Evolutionary conservation across 129 eudicot species (phyloP), one percentile per base, ranked within the genome.

Genomic region (Solidago caesia): DNA sequence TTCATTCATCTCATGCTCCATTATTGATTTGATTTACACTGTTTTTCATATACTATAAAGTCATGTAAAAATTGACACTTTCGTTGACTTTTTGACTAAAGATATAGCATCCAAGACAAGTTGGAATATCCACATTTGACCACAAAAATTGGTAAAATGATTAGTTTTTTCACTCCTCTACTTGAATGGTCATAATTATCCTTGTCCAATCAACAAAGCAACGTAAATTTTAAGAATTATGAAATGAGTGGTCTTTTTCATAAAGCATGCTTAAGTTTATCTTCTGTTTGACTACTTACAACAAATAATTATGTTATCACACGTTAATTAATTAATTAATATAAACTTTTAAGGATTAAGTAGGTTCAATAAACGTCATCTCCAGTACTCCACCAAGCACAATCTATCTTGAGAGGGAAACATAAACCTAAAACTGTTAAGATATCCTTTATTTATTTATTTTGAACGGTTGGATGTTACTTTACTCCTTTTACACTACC

Each of bases 81-180:
- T 77, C 14, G 78, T 79, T 79, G 83, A 79, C 68, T 64, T 66
- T 66, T 72, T 79, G 78, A 79, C 83, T 79, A 73, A 58, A 66
- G 46, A 49, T 55, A 49, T 55, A 42, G 79, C 44, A 79, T 79
- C 83, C 74, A 27, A 79, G 64, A 73, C 56, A 57, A 67, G 57
- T 66, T 73, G 21, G 70, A 44, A 47, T 21, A 59, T 66, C 73
- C 73, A 79, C 46, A 64, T 42, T 79, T 72, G 49, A 68, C 80
- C 55, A 44, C 43, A 39, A 66, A 2, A 63, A 39, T 61, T 64
- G 44, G 14, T 26, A 12, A 29, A 21, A 46, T 68, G 70, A 58
- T 77, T 76, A 62, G 59, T 68, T 58, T 77, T 67, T 59, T 59
- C 81, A 68, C 81, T 66, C 81, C 70, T 58, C 13, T 77, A 49